Conservation (phyloP, 345 rosid genomes). For the Populus euphratica region DNA sequence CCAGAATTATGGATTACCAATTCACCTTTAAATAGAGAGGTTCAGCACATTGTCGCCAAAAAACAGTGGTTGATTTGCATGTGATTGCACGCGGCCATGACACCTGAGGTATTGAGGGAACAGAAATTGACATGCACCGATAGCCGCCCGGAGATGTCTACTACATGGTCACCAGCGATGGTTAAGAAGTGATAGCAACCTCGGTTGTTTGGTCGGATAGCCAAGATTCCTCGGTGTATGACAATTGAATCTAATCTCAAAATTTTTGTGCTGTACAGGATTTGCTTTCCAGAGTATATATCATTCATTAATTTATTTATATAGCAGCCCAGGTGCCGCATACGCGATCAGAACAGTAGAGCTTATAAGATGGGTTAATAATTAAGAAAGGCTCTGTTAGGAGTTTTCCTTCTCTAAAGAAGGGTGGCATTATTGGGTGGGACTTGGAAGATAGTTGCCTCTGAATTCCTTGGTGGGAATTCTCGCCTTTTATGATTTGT, state of each 20-base stretch:
- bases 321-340: not conserved
- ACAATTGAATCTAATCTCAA: not conserved
- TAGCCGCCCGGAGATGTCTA: not conserved
- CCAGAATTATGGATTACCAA: conserved; percentile 46
- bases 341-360: not conserved
- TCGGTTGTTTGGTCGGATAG: not conserved
- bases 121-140: not conserved
- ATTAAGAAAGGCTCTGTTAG: conserved; percentile 5
- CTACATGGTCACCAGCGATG: not conserved
- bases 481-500: not conserved
- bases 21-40: conserved; percentile 10
- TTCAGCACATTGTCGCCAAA: not conserved
- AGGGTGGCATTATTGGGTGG: not conserved
- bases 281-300: conserved; percentile 11
- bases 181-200: not conserved
- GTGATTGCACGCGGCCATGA: not conserved
- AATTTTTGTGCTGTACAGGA: not conserved
- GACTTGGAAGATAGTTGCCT: not conserved
- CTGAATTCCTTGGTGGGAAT: not conserved
- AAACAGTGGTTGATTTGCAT: not conserved
- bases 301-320: conserved; percentile 26
- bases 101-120: not conserved
- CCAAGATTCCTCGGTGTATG: not conserved
- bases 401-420: not conserved
- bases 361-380: not conserved